Evolutionary conservation across 1,284 basidiomycete species (phyloP).

Genomic region (Ganoderma lucidum): DNA sequence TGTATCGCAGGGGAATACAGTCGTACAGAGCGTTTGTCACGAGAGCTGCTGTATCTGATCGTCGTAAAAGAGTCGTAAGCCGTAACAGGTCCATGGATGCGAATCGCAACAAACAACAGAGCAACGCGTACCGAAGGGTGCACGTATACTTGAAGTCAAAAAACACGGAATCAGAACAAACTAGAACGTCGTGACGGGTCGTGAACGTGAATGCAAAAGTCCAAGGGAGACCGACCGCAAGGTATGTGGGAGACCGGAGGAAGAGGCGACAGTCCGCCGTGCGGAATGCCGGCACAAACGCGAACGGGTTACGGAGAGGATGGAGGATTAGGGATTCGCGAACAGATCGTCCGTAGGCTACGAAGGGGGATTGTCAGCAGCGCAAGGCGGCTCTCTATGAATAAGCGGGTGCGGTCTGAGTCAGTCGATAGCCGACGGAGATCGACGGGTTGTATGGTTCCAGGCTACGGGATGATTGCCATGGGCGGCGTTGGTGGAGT

Average conservation of each 20-base stretch:
- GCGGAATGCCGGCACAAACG: slow-evolving; percentile 7
- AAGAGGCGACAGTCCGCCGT: not conserved
- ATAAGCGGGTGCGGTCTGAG: slow-evolving; percentile 12
- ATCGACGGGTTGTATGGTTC: not conserved
- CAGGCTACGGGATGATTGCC: not conserved
- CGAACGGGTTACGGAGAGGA: slow-evolving; percentile 3
- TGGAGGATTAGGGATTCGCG: slow-evolving; percentile 25
- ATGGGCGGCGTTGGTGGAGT: too few relatives aligned
- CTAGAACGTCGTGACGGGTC: slow-evolving; percentile 23
- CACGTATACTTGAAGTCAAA: not conserved
- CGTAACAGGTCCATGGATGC: not conserved
- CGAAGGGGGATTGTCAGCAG: slow-evolving; percentile 23
- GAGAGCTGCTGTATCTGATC: slow-evolving; percentile 10
- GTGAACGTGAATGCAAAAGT: slow-evolving; percentile 13
- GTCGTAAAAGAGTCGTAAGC: slow-evolving; percentile 16
- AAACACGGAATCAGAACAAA: not conserved
- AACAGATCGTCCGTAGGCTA: slow-evolving; percentile 29
- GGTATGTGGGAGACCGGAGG: slow-evolving; percentile 1
- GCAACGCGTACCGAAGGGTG: not conserved
- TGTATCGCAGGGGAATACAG: slow-evolving; percentile 20
- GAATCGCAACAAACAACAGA: slow-evolving; percentile 20
- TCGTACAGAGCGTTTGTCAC: not conserved
- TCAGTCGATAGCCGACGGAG: slow-evolving; percentile 12
- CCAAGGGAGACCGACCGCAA: not conserved
- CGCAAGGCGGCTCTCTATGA: slow-evolving; percentile 17